Evolutionary conservation across 495 filamentous ascomycete species (phyloP).

Genomic region (Thermothielavioides terrestris): DNA sequence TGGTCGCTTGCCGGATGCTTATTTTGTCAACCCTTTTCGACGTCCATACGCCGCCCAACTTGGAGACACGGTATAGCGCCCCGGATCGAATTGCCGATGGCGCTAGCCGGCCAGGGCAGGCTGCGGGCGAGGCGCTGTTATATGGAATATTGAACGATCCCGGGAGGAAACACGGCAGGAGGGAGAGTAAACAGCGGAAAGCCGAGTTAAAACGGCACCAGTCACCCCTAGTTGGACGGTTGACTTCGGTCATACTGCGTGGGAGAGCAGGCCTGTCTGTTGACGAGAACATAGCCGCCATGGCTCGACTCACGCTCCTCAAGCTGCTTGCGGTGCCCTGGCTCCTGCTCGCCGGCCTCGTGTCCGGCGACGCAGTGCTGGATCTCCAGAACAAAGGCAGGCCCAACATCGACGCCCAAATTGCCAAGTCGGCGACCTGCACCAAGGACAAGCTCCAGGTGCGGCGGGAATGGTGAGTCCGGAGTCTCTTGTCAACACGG

Average conservation of each 20-base stretch:
- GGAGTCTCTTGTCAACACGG: not conserved
- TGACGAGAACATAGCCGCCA: conserved; percentile 5
- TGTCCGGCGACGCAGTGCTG: conserved; percentile 31
- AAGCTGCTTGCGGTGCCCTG: conserved; percentile 24
- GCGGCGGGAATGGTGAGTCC: conserved; percentile 41
- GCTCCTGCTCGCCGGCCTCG: conserved; percentile 19
- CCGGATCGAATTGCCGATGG: conserved; percentile 7
- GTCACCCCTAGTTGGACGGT: too few relatives aligned
- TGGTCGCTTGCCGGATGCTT: conserved; percentile 4
- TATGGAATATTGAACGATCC: not conserved
- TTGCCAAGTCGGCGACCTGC: conserved; percentile 40
- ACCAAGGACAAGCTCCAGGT: conserved; percentile 39
- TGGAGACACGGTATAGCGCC: not conserved
- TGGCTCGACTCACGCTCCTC: conserved; percentile 20
- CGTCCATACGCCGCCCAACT: too few relatives aligned
- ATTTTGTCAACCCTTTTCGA: conserved; percentile 3
- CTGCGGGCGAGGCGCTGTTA: not conserved
- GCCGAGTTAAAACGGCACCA: too few relatives aligned
- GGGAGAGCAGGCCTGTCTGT: not conserved
- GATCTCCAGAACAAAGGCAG: conserved; percentile 38
- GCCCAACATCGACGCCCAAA: conserved; percentile 27
- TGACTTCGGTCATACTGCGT: not conserved
- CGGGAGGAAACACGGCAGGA: not conserved
- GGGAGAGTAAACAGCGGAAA: not conserved
- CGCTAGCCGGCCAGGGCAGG: not conserved